Evolutionary conservation across 306 rosid genomes (phyloP).

Genomic region (Casuarina cunninghamiana): DNA sequence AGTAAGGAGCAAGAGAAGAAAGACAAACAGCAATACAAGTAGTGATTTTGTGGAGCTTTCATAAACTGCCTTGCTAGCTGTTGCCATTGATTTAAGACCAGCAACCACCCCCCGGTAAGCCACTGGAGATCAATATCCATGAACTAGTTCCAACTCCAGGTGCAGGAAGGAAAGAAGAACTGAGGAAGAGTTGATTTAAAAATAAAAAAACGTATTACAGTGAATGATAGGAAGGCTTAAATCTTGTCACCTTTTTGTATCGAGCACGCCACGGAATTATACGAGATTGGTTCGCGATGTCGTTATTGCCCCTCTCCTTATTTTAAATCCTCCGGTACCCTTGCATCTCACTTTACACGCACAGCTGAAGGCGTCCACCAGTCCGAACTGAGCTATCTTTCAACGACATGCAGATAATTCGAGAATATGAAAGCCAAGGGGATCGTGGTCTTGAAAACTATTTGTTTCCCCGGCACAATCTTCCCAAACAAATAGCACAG

Average conservation of each 20-base stretch:
- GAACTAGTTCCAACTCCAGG: background rate
- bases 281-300: background rate
- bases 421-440: too few relatives aligned
- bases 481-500: too few relatives aligned
- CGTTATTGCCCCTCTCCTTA: background rate
- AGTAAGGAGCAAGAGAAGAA: constrained; percentile 6
- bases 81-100: constrained; percentile 6
- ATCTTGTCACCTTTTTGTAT: background rate
- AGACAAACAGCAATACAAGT: background rate
- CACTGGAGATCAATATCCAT: constrained; percentile 18
- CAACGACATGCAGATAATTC: too few relatives aligned
- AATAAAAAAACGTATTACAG: background rate
- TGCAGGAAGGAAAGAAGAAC: background rate
- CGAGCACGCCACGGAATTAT: background rate
- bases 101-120: constrained; percentile 11
- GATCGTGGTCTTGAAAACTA: too few relatives aligned
- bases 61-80: constrained; percentile 5
- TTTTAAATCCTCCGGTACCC: background rate
- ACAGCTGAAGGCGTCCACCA: too few relatives aligned
- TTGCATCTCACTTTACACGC: background rate
- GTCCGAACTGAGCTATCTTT: too few relatives aligned
- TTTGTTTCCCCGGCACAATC: too few relatives aligned
- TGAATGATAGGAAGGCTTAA: background rate
- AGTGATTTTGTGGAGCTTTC: constrained; percentile 1
- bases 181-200: background rate